phyloP scores from a whole-genome alignment of 2,329 filamentous ascomycete species.

The Fusarium verrucosum region DNA sequence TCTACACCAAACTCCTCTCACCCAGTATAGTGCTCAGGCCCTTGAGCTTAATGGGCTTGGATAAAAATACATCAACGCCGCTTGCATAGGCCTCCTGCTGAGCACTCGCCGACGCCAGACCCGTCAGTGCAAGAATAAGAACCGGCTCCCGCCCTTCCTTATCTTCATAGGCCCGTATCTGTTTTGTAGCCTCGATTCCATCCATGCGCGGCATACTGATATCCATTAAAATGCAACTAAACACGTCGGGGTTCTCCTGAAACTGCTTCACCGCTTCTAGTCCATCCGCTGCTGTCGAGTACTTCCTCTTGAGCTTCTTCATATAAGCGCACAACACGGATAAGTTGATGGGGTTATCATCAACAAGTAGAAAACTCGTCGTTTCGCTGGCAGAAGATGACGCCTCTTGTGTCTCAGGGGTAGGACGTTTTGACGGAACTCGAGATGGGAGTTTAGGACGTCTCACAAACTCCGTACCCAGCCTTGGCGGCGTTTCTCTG shows the following conservation, averaged over 20 bases:
- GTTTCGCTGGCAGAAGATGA: background rate
- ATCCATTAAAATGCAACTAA: conserved; percentile 55
- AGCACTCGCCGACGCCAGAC: conserved; percentile 58
- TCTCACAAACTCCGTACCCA: background rate
- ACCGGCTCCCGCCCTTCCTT: conserved; percentile 53
- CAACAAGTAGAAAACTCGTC: conserved; percentile 33
- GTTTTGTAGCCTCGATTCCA: conserved; percentile 58
- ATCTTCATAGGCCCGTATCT: conserved; percentile 60
- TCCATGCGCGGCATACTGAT: conserved; percentile 68
- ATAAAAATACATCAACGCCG: conserved; percentile 64
- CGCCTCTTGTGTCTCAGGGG: background rate
- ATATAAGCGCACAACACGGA: conserved; percentile 44
- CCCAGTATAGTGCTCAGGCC: conserved; percentile 45
- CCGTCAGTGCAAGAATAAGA: conserved; percentile 62
- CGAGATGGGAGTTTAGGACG: conserved; percentile 1
- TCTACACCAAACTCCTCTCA: conserved; percentile 11
- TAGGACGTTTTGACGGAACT: background rate
- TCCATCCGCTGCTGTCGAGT: conserved; percentile 48
- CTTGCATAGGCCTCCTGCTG: conserved; percentile 62
- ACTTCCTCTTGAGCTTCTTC: conserved; percentile 46
- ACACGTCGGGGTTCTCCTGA: conserved; percentile 35
- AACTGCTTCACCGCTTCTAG: conserved; percentile 48
- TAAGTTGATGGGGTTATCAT: conserved; percentile 38
- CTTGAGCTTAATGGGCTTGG: conserved; percentile 60
- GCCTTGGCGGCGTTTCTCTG: background rate